A percentile compares a stretch with the other conserved stretches of the same genome.
Evolutionary conservation across 2,329 filamentous ascomycete species (phyloP).

Genomic region (Cucurbitaria berberidis): DNA sequence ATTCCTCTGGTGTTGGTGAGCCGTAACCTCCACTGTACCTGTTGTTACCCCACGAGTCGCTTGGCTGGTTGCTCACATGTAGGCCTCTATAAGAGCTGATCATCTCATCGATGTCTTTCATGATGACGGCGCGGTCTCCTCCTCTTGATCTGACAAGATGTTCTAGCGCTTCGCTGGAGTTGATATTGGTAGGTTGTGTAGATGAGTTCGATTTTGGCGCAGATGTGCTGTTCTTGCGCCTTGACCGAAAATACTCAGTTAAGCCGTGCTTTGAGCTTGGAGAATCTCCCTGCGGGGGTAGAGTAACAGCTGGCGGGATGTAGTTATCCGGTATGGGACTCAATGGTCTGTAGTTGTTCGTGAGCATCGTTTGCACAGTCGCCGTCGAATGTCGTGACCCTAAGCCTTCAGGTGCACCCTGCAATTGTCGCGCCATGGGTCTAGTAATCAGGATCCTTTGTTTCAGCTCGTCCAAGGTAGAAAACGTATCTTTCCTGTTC

Average conservation of each 20-base stretch:
- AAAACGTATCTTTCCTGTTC: constrained; percentile 43
- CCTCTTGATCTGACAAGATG: constrained; percentile 24
- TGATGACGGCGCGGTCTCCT: constrained; percentile 30
- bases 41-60: constrained; percentile 4
- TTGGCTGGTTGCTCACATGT: constrained; percentile 1
- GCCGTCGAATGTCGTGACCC: constrained; percentile 9
- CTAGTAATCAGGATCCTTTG: constrained; percentile 41
- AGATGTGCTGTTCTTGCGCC: constrained; percentile 20
- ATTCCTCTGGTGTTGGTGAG: constrained; percentile 11
- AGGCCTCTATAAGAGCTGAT: constrained; percentile 40
- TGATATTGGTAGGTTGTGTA: constrained; percentile 12
- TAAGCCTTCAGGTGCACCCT: constrained; percentile 5
- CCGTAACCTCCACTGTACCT: constrained; percentile 6
- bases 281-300: constrained; percentile 14
- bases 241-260: constrained; percentile 31
- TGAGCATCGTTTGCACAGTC: constrained; percentile 24
- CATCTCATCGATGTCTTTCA: constrained; percentile 45
- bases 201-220: constrained; percentile 6
- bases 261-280: constrained; percentile 25
- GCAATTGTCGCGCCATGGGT: constrained; percentile 27
- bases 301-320: constrained; percentile 27
- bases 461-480: constrained; percentile 46
- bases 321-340: constrained; percentile 20
- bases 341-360: constrained; percentile 9
- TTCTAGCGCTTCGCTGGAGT: constrained; percentile 32